Base-by-base conservation (phyloP, 2,329 filamentous ascomycete species). In the Claviceps paspali region DNA sequence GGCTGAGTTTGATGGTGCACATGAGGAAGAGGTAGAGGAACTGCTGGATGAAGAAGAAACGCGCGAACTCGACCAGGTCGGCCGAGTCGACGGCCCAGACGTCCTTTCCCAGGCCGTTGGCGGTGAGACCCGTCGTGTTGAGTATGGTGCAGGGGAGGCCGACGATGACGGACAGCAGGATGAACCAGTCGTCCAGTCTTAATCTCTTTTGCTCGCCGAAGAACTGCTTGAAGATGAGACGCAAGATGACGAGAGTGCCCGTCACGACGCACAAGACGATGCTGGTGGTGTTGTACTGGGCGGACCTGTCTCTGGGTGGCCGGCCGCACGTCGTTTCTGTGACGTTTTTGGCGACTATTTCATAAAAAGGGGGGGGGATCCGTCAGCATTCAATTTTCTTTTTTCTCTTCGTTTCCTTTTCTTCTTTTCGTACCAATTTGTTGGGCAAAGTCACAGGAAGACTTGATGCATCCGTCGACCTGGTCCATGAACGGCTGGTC, bases 111-210 rank as follows among this genome's bases (percentile, higher is more conserved):
- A 58, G 39, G 6, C 55, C 56, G 26, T 52, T 46, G 2, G 45
- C 41, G 1, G 45, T 40, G 0, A 53, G 45, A 3, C 47, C 47
- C 4, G 42, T 38, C 5, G 50, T 34, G 33, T 47, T 48, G 33
- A 57, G 42, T n/a, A 50, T 41, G 0, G 47, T 48, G 14, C 43
- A 47, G 0, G 49, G 47, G 5, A 53, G 36, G 14, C 46, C 45
- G 10, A 47, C 40, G 10, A 49, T 12, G 27, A 48, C 41, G 10
- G 49, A 44, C 0, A 47, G 21, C 0, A 54, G 27, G 3, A 54
- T 50, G 17, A 54, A 44, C n/a, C 49, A 47, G 36, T 59, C 56
- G 22, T 59, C 55, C 5, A 55, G 35, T 2, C 43, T 51, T 10
- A 60, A 53, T 1, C 48, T 51, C 52, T 6, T 46, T 33, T 9